These are phyloP conservation scores for Alternaria arbusti DNA, from an alignment of 2,329 filamentous ascomycete species.

Conservation along the genomic window DNA sequence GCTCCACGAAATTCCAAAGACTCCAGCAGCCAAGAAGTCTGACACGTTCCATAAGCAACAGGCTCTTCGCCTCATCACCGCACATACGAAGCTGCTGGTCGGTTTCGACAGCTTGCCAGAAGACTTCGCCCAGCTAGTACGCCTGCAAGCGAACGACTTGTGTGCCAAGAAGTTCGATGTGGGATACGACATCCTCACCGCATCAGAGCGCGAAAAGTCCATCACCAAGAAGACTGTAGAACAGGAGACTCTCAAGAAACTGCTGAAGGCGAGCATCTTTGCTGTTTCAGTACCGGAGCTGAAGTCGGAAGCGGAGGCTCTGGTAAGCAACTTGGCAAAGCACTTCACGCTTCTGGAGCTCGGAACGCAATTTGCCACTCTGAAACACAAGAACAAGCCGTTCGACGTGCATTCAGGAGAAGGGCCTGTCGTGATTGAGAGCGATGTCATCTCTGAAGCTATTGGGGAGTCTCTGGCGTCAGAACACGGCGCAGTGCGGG, in stretches of 20 bases:
- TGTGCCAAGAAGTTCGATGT: slow-evolving; percentile 73
- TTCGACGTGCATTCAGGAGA: slow-evolving; percentile 89
- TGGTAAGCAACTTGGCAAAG: slow-evolving; percentile 81
- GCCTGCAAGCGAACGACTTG: slow-evolving; percentile 88
- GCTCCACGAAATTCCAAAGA: slow-evolving; percentile 78
- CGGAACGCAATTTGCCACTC: slow-evolving; percentile 79
- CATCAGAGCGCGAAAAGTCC: slow-evolving; percentile 80
- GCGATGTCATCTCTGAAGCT: slow-evolving; percentile 84
- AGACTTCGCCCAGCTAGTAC: slow-evolving; percentile 82
- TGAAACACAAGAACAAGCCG: slow-evolving; percentile 75
- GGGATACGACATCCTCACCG: slow-evolving; percentile 73
- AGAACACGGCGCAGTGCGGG: slow-evolving; percentile 78
- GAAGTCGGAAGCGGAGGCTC: slow-evolving; percentile 73
- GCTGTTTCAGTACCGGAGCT: slow-evolving; percentile 83
- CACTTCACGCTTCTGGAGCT: slow-evolving; percentile 93
- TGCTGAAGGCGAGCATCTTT: slow-evolving; percentile 88
- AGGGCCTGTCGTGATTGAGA: slow-evolving; percentile 85
- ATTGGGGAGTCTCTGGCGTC: slow-evolving; percentile 90
- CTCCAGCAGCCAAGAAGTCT: slow-evolving; percentile 65
- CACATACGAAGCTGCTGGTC: slow-evolving; percentile 88
- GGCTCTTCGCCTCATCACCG: slow-evolving; percentile 83
- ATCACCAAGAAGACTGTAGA: slow-evolving; percentile 86
- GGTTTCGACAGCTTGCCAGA: slow-evolving; percentile 88
- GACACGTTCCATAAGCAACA: slow-evolving; percentile 93
- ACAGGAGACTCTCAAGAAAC: slow-evolving; percentile 79